Percentiles rank a stretch among this genome's conserved stretches.
Evolutionary conservation across 2,329 filamentous ascomycete genomes (phyloP).

Genomic region (Huntiella omanensis): DNA sequence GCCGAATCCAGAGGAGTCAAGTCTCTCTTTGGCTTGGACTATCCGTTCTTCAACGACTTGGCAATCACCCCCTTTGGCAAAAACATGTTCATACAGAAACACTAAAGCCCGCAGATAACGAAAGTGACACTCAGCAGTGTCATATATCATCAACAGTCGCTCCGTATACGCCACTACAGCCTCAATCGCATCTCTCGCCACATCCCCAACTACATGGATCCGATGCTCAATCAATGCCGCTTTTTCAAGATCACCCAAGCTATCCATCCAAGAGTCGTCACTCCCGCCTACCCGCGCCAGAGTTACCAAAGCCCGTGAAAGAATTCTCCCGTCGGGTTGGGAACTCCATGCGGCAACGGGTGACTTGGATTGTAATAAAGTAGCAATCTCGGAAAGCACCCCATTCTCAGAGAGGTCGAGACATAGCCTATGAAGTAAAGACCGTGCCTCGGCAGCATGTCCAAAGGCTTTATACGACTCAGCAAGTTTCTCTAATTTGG

Average conservation of each 20-base stretch:
- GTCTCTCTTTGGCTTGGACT: constrained; percentile 2
- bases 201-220: constrained; percentile 13
- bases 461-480: constrained; percentile 37
- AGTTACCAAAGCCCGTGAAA: constrained; percentile 40
- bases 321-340: constrained; percentile 27
- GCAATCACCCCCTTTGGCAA: constrained; percentile 8
- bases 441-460: constrained; percentile 36
- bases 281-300: constrained; percentile 37
- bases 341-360: constrained; percentile 34
- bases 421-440: constrained; percentile 41
- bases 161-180: constrained; percentile 28
- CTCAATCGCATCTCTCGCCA: constrained; percentile 19
- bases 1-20: constrained; percentile 7
- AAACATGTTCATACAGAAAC: constrained; percentile 21
- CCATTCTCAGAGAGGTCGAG: constrained; percentile 40
- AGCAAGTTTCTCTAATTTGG: constrained; percentile 49
- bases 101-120: constrained; percentile 33
- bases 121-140: constrained; percentile 30
- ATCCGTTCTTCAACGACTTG: not conserved
- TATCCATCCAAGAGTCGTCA: constrained; percentile 35
- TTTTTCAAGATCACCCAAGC: constrained; percentile 31
- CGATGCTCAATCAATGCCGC: constrained; percentile 40
- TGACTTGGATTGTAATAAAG: constrained; percentile 28
- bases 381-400: constrained; percentile 33
- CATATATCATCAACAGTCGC: constrained; percentile 30